Evolutionary conservation across 148 eudicot genomes (phyloP).

Genomic region (Vaccinium darrowii): DNA sequence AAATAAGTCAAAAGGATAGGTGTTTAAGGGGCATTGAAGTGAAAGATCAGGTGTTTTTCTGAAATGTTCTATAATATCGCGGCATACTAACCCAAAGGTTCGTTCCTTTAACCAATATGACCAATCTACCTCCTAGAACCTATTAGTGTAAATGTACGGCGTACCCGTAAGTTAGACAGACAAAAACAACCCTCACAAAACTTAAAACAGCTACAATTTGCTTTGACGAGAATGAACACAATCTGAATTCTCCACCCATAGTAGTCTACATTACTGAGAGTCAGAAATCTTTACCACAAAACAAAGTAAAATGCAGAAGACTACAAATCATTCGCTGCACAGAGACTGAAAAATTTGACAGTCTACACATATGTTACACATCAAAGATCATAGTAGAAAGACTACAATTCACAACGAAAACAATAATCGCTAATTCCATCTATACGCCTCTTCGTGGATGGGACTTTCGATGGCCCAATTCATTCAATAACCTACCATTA

Average conservation of each 20-base stretch:
- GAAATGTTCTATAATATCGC: too few species aligned
- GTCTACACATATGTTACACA: background rate
- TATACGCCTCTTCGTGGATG: background rate
- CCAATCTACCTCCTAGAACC: background rate
- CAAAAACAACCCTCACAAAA: background rate
- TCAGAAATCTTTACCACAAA: background rate
- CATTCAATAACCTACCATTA: background rate
- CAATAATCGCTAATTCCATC: too few species aligned
- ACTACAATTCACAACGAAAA: background rate
- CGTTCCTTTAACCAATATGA: background rate
- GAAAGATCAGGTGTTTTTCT: too few species aligned
- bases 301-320: background rate
- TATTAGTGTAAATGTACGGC: background rate
- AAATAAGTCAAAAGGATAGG: too few species aligned
- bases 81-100: background rate
- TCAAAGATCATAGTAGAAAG: background rate
- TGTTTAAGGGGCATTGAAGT: too few species aligned
- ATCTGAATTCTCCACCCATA: background rate
- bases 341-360: background rate
- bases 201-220: background rate
- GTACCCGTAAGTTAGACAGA: too few species aligned
- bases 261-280: background rate
- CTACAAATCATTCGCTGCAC: background rate
- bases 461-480: background rate
- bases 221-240: background rate